phyloP scores from a whole-genome alignment of 2,329 filamentous ascomycete genomes.

The Ilyonectria sp. region DNA sequence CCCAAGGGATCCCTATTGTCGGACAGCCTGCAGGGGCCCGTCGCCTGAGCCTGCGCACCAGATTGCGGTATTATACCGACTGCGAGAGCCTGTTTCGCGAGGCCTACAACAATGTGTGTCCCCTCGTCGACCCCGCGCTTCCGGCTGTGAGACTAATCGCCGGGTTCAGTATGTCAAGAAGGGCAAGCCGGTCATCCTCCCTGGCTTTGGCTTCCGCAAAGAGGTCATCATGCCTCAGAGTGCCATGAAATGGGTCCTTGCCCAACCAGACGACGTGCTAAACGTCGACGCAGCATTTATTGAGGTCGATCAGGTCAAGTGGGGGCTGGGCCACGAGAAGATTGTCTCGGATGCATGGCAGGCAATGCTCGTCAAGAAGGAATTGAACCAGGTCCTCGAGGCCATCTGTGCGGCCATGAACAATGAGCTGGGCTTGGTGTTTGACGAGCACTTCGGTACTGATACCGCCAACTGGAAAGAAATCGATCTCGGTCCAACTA shows the following conservation, averaged over 20 bases:
- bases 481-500: conserved; percentile 47
- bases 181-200: conserved; percentile 58
- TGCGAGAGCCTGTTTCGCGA: conserved; percentile 50
- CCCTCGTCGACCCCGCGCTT: not conserved
- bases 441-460: conserved; percentile 55
- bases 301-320: conserved; percentile 56
- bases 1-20: conserved; percentile 44
- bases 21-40: conserved; percentile 44
- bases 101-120: conserved; percentile 49
- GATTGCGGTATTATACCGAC: conserved; percentile 49
- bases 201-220: conserved; percentile 56
- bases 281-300: conserved; percentile 54
- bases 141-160: not conserved
- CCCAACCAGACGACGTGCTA: conserved; percentile 57
- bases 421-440: conserved; percentile 52
- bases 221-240: conserved; percentile 59
- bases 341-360: conserved; percentile 56
- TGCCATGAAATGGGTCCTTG: conserved; percentile 57
- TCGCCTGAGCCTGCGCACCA: conserved; percentile 51
- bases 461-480: conserved; percentile 54
- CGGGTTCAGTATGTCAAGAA: conserved; percentile 57
- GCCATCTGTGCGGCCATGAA: conserved; percentile 53
- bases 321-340: conserved; percentile 55
- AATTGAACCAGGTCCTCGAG: conserved; percentile 54
- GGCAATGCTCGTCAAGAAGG: conserved; percentile 53